Percentiles rank a stretch among this genome's conserved stretches.
phyloP scores from a whole-genome alignment of 1,284 basidiomycete genomes.

The Phenoliferia sp. region DNA sequence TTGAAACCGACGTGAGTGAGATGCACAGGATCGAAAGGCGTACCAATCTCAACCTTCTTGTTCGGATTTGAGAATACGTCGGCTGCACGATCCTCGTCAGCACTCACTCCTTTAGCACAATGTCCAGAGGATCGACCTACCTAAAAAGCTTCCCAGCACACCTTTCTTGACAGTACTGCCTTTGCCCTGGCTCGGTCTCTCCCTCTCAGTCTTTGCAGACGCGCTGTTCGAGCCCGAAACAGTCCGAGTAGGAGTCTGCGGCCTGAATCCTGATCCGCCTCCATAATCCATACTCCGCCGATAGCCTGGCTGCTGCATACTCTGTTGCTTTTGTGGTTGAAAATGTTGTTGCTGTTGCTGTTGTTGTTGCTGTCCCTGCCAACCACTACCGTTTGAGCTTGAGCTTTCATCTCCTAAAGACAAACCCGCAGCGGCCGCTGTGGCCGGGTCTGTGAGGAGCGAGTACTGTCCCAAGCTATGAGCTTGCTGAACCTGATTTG shows the following conservation, averaged over 20 bases:
- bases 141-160: constrained; percentile 25
- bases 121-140: constrained; percentile 7
- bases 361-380: neutral
- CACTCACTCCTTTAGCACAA: no score
- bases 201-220: neutral
- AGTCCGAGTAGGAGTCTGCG: neutral
- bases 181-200: neutral
- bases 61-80: constrained; percentile 38
- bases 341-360: neutral
- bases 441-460: constrained; percentile 27
- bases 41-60: constrained; percentile 90
- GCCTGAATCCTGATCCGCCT: neutral
- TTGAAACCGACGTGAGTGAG: constrained; percentile 99
- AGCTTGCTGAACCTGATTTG: neutral
- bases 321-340: neutral
- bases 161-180: constrained; percentile 10
- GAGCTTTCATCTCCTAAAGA: neutral
- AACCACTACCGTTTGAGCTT: neutral
- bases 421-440: constrained; percentile 21
- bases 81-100: constrained; percentile 4
- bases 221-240: neutral
- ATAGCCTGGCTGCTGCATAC: neutral
- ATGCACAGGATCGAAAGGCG: constrained; percentile 97
- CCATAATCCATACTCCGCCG: neutral
- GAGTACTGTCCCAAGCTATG: neutral